Evolutionary conservation across 2,329 filamentous ascomycete genomes (phyloP), one percentile per base, ranked within the genome.

Genomic region (Fusarium sp.): DNA sequence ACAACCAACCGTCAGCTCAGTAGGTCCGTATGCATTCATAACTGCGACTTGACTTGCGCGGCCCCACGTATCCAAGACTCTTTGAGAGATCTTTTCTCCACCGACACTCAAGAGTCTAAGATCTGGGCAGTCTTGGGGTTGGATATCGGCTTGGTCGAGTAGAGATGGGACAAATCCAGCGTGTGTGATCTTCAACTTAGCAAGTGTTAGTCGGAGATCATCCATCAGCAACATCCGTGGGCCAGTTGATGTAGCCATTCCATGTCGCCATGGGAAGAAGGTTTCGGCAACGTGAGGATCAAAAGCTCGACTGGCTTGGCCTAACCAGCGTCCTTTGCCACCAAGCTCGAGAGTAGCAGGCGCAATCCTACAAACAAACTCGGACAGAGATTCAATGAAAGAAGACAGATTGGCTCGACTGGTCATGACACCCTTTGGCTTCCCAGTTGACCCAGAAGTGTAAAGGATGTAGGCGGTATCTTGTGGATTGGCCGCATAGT

Each of bases 301-400:
- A 46, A 64, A 64, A 9, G 61, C 61, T 58, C 61, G 51, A 29
- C 61, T 64, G 36, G 61, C 36, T 29, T 64, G 61, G n/a, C 61
- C 49, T 31, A 64, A 7, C 36, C 61, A 64, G 38, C 61, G 49
- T 20, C 61, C 61, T n/a, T 57, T 64, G 7, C 53, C 53, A 29
- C 49, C 49, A 17, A 64, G 61, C 17, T 64, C 61, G 10, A 46
- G 49, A 29, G 51, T 64, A 46, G 51, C 51, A 11, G 49, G 49
- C 8, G 49, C 51, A 17, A 64, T 64, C 3, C 16, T 22, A 11
- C 61, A 64, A 11, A 64, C 10, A n/a, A 57, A 64, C 38, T 64
- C 61, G 0, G 49, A 64, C 3, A 64, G 24, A 22, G 61, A 64
- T 20, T 64, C 49, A 29, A 57, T 58, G 16, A 64, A 64, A 12